Evolutionary conservation across 2,329 filamentous ascomycete species (phyloP).

Genomic region (Fusarium nygamai): DNA sequence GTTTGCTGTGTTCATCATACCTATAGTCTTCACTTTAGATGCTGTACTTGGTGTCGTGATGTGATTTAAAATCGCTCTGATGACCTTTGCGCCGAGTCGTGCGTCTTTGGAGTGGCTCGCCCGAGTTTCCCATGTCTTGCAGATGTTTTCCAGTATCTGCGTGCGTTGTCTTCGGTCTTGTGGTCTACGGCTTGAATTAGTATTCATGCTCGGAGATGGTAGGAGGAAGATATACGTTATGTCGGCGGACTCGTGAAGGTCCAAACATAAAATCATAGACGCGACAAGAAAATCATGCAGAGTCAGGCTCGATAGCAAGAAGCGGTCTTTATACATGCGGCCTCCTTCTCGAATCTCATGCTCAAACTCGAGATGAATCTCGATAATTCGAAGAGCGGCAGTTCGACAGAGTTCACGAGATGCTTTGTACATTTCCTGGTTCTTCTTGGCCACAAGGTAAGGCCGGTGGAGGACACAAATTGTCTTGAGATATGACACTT

Average conservation of each 20-base stretch:
- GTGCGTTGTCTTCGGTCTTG: slow-evolving; percentile 50
- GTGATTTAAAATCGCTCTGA: slow-evolving; percentile 55
- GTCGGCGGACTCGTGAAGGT: slow-evolving; percentile 54
- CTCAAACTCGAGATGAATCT: slow-evolving; percentile 59
- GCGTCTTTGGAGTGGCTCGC: slow-evolving; percentile 54
- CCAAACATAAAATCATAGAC: slow-evolving; percentile 67
- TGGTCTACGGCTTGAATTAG: slow-evolving; percentile 29
- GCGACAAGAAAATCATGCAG: slow-evolving; percentile 68
- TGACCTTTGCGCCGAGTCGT: slow-evolving; percentile 53
- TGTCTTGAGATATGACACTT: slow-evolving; percentile 59
- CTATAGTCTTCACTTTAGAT: slow-evolving; percentile 4
- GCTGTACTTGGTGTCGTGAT: slow-evolving; percentile 41
- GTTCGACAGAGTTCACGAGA: slow-evolving; percentile 56
- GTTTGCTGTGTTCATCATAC: background rate
- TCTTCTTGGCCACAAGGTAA: slow-evolving; percentile 54
- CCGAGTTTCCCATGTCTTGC: slow-evolving; percentile 55
- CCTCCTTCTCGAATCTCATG: slow-evolving; percentile 59
- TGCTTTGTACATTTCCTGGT: slow-evolving; percentile 49
- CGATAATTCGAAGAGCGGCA: slow-evolving; percentile 56
- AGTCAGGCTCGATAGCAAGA: slow-evolving; percentile 63
- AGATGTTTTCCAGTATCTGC: slow-evolving; percentile 52
- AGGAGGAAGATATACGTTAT: slow-evolving; percentile 45
- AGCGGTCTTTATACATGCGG: slow-evolving; percentile 61
- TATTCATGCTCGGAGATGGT: background rate
- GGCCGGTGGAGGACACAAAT: slow-evolving; percentile 62